A percentile compares a stretch with the other conserved stretches of the same genome.
phyloP scores from a whole-genome alignment of 2,329 filamentous ascomycete genomes.

The Aspergillus pseudoviridinutans region DNA sequence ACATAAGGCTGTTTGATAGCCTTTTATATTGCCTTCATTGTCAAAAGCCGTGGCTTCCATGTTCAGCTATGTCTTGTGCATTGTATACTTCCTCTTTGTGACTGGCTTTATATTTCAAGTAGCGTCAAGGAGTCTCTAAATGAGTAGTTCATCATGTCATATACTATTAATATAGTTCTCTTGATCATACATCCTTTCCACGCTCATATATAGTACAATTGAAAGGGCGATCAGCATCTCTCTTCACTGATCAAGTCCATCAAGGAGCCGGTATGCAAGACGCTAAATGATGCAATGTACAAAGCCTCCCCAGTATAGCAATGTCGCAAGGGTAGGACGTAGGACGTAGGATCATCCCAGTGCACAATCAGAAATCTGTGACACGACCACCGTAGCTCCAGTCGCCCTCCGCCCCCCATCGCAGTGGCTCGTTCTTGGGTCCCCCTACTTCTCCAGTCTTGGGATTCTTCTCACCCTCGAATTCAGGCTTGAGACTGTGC shows the following conservation, averaged over 20 bases:
- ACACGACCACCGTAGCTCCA: constrained; percentile 96
- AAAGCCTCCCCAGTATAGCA: background rate
- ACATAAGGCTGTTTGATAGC: background rate
- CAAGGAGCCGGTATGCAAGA: background rate
- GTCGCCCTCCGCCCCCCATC: constrained; percentile 73
- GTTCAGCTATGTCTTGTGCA: no score
- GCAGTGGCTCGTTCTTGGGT: constrained; percentile 91
- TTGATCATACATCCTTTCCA: background rate
- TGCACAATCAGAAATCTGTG: constrained; percentile 68
- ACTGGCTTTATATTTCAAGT: background rate
- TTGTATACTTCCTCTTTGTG: no score
- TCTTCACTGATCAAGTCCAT: background rate
- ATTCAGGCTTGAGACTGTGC: constrained; percentile 80
- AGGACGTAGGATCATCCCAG: background rate
- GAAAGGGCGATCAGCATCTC: background rate
- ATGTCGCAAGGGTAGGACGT: background rate
- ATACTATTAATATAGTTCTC: background rate
- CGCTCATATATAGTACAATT: background rate
- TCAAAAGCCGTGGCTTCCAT: background rate
- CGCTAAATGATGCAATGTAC: background rate
- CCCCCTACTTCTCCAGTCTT: constrained; percentile 93
- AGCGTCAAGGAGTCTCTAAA: background rate
- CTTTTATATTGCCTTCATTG: background rate
- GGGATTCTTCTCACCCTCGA: constrained; percentile 86
- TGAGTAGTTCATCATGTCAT: background rate